Evolutionary conservation across 2,329 filamentous ascomycete species (phyloP).

Genomic region (Colletotrichum sp.): DNA sequence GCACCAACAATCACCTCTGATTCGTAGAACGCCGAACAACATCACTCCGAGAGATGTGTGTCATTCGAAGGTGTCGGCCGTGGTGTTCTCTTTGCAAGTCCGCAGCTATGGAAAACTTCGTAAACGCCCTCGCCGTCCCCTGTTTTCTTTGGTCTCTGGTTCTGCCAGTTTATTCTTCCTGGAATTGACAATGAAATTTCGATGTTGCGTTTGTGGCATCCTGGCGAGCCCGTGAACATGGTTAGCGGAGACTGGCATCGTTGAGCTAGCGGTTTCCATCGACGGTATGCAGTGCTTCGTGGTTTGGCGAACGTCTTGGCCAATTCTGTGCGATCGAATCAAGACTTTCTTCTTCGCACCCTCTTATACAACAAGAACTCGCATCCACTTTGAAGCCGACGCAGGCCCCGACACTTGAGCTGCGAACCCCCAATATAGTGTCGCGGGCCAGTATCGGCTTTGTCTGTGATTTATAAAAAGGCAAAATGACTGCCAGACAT

Average conservation of each 20-base stretch:
- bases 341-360: not conserved
- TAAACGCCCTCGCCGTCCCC: too few species aligned
- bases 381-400: not conserved
- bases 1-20: too few species aligned
- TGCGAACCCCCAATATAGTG: not conserved
- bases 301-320: too few species aligned
- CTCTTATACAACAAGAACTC: not conserved
- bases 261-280: not conserved
- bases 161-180: not conserved
- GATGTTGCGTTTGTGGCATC: not conserved
- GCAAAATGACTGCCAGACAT: too few species aligned
- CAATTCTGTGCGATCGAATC: not conserved
- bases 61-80: too few species aligned
- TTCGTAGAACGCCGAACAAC: too few species aligned
- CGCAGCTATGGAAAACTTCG: too few species aligned
- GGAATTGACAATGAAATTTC: not conserved
- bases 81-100: too few species aligned
- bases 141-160: too few species aligned
- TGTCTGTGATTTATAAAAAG: too few species aligned
- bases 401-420: accelerated
- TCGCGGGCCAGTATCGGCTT: too few species aligned
- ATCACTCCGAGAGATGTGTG: too few species aligned
- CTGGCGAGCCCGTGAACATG: accelerated
- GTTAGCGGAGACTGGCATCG: not conserved
- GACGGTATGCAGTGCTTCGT: not conserved